These are phyloP conservation scores for Parastagonospora nodorum DNA, from an alignment of 2,329 filamentous ascomycete species.

Conservation along the genomic window DNA sequence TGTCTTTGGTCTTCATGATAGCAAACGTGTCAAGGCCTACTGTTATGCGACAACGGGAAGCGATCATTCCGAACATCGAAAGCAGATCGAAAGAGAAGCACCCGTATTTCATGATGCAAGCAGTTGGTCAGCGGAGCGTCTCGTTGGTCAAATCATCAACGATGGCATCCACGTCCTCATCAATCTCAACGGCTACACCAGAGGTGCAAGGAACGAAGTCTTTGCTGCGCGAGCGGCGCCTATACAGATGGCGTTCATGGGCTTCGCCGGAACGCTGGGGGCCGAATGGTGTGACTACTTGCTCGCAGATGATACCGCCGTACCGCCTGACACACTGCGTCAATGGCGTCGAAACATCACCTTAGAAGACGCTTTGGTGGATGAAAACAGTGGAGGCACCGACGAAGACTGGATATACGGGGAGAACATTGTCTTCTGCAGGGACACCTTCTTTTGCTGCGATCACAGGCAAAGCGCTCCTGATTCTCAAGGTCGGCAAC, in stretches of 20 bases:
- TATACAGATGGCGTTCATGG: slow-evolving; percentile 99
- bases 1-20: slow-evolving; percentile 89
- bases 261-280: slow-evolving; percentile 92
- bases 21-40: slow-evolving; percentile 75
- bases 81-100: slow-evolving; percentile 90
- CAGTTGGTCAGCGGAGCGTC: slow-evolving; percentile 79
- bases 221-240: slow-evolving; percentile 94
- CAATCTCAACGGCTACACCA: slow-evolving; percentile 97
- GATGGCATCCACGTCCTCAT: slow-evolving; percentile 94
- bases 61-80: slow-evolving; percentile 85
- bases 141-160: slow-evolving; percentile 82
- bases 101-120: slow-evolving; percentile 90
- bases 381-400: slow-evolving; percentile 70
- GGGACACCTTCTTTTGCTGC: slow-evolving; percentile 97
- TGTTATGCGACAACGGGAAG: slow-evolving; percentile 96
- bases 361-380: slow-evolving; percentile 68
- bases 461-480: slow-evolving; percentile 91
- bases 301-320: slow-evolving; percentile 83
- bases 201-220: slow-evolving; percentile 94
- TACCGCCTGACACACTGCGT: slow-evolving; percentile 80
- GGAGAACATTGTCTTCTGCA: slow-evolving; percentile 94
- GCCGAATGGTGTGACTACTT: slow-evolving; percentile 99
- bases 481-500: slow-evolving; percentile 65
- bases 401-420: slow-evolving; percentile 89
- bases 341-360: slow-evolving; percentile 77